A percentile compares a stretch with the other conserved stretches of the same genome.
Evolutionary conservation across 176 grass and related monocot genomes (phyloP).

Genomic region (Triticum urartu): DNA sequence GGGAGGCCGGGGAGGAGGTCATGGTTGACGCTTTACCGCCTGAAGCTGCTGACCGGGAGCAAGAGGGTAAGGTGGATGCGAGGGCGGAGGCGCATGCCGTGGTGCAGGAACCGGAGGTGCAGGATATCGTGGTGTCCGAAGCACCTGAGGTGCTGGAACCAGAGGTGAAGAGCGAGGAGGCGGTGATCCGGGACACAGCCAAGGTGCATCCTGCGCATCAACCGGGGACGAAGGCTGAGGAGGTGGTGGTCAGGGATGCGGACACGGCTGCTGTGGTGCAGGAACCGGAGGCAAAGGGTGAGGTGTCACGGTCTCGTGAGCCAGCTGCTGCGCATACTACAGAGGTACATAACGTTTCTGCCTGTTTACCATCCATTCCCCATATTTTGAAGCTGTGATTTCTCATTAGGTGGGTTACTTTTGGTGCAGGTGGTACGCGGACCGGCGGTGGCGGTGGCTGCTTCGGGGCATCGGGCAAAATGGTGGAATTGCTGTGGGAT

Average conservation of each 20-base stretch:
- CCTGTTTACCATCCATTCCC: not conserved
- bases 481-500: slow-evolving; percentile 93
- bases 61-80: slow-evolving; percentile 30
- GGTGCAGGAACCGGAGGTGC: slow-evolving; percentile 43
- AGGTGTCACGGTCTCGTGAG: slow-evolving; percentile 31
- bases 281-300: slow-evolving; percentile 32
- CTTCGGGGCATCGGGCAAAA: slow-evolving; percentile 33
- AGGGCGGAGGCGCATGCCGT: slow-evolving; percentile 24
- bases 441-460: slow-evolving; percentile 37
- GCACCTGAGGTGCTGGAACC: slow-evolving; percentile 29
- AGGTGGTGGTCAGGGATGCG: slow-evolving; percentile 26
- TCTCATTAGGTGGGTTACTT: slow-evolving; percentile 31
- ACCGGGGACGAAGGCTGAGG: slow-evolving; percentile 25
- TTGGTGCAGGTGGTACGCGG: slow-evolving; percentile 35
- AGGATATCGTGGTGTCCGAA: slow-evolving; percentile 34
- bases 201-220: slow-evolving; percentile 21
- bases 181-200: slow-evolving; percentile 3
- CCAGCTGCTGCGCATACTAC: slow-evolving; percentile 23
- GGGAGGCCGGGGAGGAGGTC: slow-evolving; percentile 42
- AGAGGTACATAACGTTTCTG: slow-evolving; percentile 35
- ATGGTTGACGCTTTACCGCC: slow-evolving; percentile 42
- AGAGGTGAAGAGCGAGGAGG: slow-evolving; percentile 24
- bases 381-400: not conserved
- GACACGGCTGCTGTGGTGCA: not conserved
- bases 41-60: slow-evolving; percentile 23